A percentile compares a stretch with the other conserved stretches of the same genome.
These are phyloP conservation scores for Esteya vermicola DNA, from an alignment of 2,329 filamentous ascomycete species.

Conservation along the genomic window DNA sequence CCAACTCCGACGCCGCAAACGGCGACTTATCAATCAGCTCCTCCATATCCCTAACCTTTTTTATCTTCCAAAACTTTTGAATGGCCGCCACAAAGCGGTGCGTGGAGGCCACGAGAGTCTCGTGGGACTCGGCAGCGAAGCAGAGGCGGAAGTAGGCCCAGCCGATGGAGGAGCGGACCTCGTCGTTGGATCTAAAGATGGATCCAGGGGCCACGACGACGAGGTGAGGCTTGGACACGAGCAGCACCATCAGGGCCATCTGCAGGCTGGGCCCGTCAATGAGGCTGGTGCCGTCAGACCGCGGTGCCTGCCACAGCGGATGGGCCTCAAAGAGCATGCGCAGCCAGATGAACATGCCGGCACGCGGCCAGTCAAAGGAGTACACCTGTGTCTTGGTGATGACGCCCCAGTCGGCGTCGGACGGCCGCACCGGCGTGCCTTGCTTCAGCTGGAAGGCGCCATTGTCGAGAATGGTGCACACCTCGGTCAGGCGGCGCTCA, in stretches of 20 bases:
- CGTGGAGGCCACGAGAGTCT: constrained; percentile 48
- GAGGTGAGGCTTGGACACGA: constrained; percentile 53
- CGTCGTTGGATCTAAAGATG: constrained; percentile 57
- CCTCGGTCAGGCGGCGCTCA: constrained; percentile 68
- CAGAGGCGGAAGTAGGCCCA: constrained; percentile 68
- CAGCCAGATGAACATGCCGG: constrained; percentile 89
- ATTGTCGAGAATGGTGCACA: constrained; percentile 61
- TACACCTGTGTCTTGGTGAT: constrained; percentile 62
- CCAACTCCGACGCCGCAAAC: constrained; percentile 6
- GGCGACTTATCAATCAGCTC: constrained; percentile 31
- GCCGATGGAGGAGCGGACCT: constrained; percentile 41
- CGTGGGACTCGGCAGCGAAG: constrained; percentile 71
- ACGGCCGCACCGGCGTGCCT: constrained; percentile 29
- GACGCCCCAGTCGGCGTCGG: constrained; percentile 53
- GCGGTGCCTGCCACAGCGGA: constrained; percentile 41
- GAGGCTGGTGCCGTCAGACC: constrained; percentile 14
- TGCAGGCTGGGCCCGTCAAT: constrained; percentile 42
- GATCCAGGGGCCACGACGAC: constrained; percentile 57
- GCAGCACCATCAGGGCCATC: constrained; percentile 54
- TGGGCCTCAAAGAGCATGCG: constrained; percentile 58
- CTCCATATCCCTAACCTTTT: constrained; percentile 50
- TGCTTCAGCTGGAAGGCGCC: constrained; percentile 52
- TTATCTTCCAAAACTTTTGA: constrained; percentile 64
- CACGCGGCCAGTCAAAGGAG: constrained; percentile 66
- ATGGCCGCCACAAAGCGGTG: constrained; percentile 54